A percentile compares a stretch with the other conserved stretches of the same genome.
These are phyloP conservation scores for Haplographium delicatum DNA, from an alignment of 495 filamentous ascomycete species.

Conservation along the genomic window DNA sequence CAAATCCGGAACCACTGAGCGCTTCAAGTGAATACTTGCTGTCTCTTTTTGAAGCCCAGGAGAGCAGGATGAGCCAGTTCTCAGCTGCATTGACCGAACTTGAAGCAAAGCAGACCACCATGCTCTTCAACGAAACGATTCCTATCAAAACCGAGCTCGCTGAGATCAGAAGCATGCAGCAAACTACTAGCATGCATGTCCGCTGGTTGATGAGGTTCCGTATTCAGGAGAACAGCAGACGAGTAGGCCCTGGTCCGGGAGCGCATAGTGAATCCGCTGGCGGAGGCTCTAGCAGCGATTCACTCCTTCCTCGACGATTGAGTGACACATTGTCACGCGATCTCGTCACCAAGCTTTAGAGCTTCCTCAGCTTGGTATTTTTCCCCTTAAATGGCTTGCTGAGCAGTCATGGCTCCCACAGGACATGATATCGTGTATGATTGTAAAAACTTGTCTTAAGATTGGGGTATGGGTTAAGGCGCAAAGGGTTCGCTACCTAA, in stretches of 20 bases:
- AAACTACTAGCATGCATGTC: constrained; percentile 48
- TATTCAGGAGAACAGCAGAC: constrained; percentile 30
- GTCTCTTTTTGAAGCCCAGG: constrained; percentile 44
- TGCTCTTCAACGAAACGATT: constrained; percentile 44
- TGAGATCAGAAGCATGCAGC: constrained; percentile 47
- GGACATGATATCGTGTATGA: too few species aligned
- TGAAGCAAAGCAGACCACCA: constrained; percentile 41
- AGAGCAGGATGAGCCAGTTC: constrained; percentile 39
- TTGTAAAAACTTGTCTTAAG: too few species aligned
- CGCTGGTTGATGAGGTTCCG: constrained; percentile 48
- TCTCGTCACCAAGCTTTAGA: constrained; percentile 24
- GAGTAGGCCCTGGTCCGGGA: constrained; percentile 20
- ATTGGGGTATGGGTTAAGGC: too few species aligned
- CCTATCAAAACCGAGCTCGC: constrained; percentile 46
- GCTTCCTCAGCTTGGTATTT: too few species aligned
- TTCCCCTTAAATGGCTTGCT: too few species aligned
- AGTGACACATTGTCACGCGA: constrained; percentile 21
- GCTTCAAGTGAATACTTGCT: constrained; percentile 37
- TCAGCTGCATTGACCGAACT: constrained; percentile 39
- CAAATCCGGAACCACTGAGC: constrained; percentile 26
- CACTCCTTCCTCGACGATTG: constrained; percentile 13
- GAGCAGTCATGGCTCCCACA: too few species aligned
- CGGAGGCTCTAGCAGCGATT: constrained; percentile 10
- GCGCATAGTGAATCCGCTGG: constrained; percentile 22
- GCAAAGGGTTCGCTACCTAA: too few species aligned